Percentiles rank a stretch among this genome's conserved stretches.
These are phyloP conservation scores for Aureobasidium sp. DNA, from an alignment of 2,329 filamentous ascomycete species.

Conservation along the genomic window DNA sequence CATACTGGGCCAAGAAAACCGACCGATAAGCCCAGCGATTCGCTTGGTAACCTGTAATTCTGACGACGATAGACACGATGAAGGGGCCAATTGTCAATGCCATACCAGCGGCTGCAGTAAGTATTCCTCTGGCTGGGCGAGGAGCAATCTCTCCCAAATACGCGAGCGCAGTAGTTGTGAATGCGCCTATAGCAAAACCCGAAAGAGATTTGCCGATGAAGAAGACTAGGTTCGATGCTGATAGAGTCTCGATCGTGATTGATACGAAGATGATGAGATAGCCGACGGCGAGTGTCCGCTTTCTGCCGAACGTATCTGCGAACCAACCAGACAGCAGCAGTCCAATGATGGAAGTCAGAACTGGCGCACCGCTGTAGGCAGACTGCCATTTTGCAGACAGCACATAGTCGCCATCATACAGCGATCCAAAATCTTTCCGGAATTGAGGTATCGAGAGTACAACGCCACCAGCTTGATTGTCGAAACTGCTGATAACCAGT, in stretches of 20 bases:
- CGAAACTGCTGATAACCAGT: slow-evolving; percentile 33
- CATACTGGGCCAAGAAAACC: slow-evolving; percentile 34
- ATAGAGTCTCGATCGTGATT: slow-evolving; percentile 34
- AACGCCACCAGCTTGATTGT: slow-evolving; percentile 34
- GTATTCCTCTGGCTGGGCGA: slow-evolving; percentile 31
- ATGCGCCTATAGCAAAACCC: slow-evolving; percentile 32
- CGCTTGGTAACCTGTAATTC: slow-evolving; percentile 26
- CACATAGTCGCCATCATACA: slow-evolving; percentile 30
- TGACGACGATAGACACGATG: slow-evolving; percentile 20
- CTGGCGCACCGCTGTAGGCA: slow-evolving; percentile 36
- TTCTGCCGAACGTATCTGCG: slow-evolving; percentile 31
- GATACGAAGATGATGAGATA: slow-evolving; percentile 30
- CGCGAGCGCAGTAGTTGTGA: slow-evolving; percentile 31
- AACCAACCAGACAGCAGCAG: slow-evolving; percentile 27
- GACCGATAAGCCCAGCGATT: slow-evolving; percentile 36
- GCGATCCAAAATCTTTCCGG: slow-evolving; percentile 36
- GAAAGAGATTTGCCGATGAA: slow-evolving; percentile 37
- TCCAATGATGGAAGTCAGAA: slow-evolving; percentile 31
- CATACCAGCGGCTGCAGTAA: slow-evolving; percentile 31
- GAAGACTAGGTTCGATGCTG: slow-evolving; percentile 33
- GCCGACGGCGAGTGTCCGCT: slow-evolving; percentile 26
- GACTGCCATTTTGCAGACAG: slow-evolving; percentile 37
- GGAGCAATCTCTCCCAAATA: slow-evolving; percentile 34
- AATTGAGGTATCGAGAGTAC: slow-evolving; percentile 38
- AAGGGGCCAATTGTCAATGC: slow-evolving; percentile 34